Conservation (phyloP, 345 rosid genomes). For the Limnanthes douglasii region DNA sequence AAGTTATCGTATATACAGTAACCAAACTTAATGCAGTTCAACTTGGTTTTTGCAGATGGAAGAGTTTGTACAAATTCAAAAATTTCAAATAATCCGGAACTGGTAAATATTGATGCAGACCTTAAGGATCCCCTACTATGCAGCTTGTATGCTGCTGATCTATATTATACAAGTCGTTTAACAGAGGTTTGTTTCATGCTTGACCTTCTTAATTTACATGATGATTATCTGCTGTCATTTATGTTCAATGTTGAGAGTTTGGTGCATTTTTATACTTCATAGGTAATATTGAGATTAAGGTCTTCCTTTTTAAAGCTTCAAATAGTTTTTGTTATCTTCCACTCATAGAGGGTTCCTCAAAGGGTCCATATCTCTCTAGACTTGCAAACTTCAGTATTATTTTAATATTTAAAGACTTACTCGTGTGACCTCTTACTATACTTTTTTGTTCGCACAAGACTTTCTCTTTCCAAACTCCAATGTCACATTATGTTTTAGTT, state of each 20-base stretch:
- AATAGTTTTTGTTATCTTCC: too few species aligned
- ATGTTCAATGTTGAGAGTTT: too few species aligned
- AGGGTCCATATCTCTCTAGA: too few species aligned
- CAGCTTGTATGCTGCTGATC: slow-evolving; percentile 65
- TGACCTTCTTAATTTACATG: slow-evolving; percentile 5
- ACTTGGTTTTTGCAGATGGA: slow-evolving; percentile 33
- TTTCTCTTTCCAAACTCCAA: too few species aligned
- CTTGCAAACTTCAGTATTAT: too few species aligned
- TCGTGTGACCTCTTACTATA: slow-evolving; percentile 9
- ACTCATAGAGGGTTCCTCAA: too few species aligned
- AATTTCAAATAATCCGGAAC: slow-evolving; percentile 14
- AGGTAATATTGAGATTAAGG: too few species aligned
- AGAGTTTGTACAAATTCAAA: slow-evolving; percentile 15
- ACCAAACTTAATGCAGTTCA: neutral
- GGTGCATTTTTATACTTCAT: slow-evolving; percentile 5
- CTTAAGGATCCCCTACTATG: slow-evolving; percentile 52
- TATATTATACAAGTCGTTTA: slow-evolving; percentile 36
- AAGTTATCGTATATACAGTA: too few species aligned
- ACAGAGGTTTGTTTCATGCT: slow-evolving; percentile 48
- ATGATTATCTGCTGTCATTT: too few species aligned
- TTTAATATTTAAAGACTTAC: too few species aligned
- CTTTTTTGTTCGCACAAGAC: neutral
- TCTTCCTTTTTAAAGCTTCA: too few species aligned
- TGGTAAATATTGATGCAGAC: slow-evolving; percentile 66
- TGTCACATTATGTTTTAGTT: too few species aligned